Percentiles rank a stretch among this genome's conserved stretches.
Conservation (phyloP, 2,329 filamentous ascomycete genomes). For the Triangularia verruculosa region DNA sequence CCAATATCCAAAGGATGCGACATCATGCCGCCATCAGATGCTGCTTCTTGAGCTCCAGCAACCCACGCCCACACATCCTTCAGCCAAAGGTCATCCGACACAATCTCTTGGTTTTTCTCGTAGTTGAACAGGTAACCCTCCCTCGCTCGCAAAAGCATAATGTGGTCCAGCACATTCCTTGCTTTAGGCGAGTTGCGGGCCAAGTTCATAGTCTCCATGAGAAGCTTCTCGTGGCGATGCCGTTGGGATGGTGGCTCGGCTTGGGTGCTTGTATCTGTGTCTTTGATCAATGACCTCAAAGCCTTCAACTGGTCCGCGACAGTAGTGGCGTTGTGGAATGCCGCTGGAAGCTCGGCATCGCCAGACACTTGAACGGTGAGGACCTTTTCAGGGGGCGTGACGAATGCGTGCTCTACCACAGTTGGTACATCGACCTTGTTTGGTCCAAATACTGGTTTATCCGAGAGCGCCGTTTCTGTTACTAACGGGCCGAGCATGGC, state of each 20-base stretch:
- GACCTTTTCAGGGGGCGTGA: slow-evolving; percentile 30
- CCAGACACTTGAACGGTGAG: slow-evolving; percentile 39
- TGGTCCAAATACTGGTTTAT: slow-evolving; percentile 56
- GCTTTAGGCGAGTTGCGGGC: slow-evolving; percentile 49
- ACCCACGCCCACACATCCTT: slow-evolving; percentile 77
- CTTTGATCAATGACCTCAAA: slow-evolving; percentile 37
- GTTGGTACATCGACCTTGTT: slow-evolving; percentile 43
- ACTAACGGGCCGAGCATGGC: slow-evolving; percentile 54
- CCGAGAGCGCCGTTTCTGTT: slow-evolving; percentile 50
- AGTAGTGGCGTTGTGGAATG: slow-evolving; percentile 41
- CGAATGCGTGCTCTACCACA: slow-evolving; percentile 42
- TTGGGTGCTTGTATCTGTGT: slow-evolving; percentile 10
- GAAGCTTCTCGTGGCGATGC: slow-evolving; percentile 56
- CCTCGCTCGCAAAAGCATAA: slow-evolving; percentile 58
- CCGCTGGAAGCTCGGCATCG: slow-evolving; percentile 37
- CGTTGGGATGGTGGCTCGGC: slow-evolving; percentile 46
- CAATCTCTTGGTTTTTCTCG: slow-evolving; percentile 61
- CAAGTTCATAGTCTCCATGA: slow-evolving; percentile 44
- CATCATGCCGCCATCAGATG: slow-evolving; percentile 67
- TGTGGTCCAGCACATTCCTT: slow-evolving; percentile 53
- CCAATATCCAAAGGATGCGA: slow-evolving; percentile 66
- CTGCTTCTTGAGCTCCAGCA: slow-evolving; percentile 62
- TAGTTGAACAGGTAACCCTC: slow-evolving; percentile 65
- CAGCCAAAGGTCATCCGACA: slow-evolving; percentile 71
- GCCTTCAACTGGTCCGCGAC: slow-evolving; percentile 49